These are phyloP conservation scores for Phytophthora europaea DNA, from an alignment of 352 stramenopile genomes.

Conservation along the genomic window DNA sequence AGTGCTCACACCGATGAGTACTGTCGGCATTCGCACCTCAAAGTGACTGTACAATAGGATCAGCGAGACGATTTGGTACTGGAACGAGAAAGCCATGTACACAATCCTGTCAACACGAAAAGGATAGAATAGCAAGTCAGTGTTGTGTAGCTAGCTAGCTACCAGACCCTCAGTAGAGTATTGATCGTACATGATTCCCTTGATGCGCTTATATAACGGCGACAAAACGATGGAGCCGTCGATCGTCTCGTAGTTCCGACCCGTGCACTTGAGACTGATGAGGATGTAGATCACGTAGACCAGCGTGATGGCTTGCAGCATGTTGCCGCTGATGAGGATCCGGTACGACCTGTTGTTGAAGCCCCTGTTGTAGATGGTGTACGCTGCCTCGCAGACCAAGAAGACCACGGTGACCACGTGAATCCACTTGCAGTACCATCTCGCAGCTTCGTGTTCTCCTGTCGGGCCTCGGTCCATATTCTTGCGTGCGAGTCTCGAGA, in stretches of 20 bases:
- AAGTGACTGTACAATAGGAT: conserved; percentile 54
- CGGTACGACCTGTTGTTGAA: conserved; percentile 48
- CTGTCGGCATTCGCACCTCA: conserved; percentile 38
- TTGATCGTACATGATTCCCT: conserved; percentile 62
- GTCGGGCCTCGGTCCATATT: conserved; percentile 50
- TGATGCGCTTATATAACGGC: conserved; percentile 67
- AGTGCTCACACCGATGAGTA: conserved; percentile 47
- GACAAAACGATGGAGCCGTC: conserved; percentile 54
- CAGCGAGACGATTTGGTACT: conserved; percentile 58
- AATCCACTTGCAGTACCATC: conserved; percentile 49
- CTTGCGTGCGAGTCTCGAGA: conserved; percentile 50
- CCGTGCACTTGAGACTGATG: conserved; percentile 50
- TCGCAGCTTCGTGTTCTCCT: conserved; percentile 32
- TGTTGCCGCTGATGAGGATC: conserved; percentile 57
- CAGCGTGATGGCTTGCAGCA: conserved; percentile 49
- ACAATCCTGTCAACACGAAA: conserved; percentile 38
- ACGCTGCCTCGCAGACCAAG: conserved; percentile 43
- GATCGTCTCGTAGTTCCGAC: conserved; percentile 64
- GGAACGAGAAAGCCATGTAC: conserved; percentile 55
- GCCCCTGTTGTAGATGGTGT: conserved; percentile 51
- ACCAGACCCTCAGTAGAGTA: background rate
- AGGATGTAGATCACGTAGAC: conserved; percentile 54
- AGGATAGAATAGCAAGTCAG: background rate
- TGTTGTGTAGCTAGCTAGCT: background rate
- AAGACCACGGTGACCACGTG: conserved; percentile 48